Conservation (phyloP, 2,329 filamentous ascomycete species). For the Calonectria naviculata region DNA sequence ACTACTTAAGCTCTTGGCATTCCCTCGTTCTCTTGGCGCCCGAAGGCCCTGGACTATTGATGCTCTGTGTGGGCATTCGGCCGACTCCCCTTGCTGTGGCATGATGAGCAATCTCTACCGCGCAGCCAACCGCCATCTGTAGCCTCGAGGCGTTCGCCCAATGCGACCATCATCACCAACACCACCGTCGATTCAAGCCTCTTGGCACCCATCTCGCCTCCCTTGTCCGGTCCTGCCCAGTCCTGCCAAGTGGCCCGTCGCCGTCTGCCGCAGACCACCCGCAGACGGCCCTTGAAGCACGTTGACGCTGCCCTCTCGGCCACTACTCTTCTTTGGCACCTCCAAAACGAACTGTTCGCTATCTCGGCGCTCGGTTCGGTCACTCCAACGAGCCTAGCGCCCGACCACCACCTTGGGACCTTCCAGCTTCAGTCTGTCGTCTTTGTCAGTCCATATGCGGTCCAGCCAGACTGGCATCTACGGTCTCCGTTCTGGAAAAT, state of each 20-base stretch:
- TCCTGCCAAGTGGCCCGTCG: neutral
- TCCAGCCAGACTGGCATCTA: neutral
- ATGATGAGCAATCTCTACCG: neutral
- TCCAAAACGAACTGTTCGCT: neutral
- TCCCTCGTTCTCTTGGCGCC: slow-evolving; percentile 4
- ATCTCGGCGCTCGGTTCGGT: neutral
- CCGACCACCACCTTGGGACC: neutral
- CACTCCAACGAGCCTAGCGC: neutral
- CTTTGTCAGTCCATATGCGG: neutral
- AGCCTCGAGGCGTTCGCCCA: neutral
- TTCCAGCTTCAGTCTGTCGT: neutral
- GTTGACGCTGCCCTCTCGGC: neutral
- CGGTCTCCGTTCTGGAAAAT: neutral
- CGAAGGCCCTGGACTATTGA: neutral
- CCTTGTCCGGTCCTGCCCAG: neutral
- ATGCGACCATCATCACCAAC: neutral
- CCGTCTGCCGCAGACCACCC: neutral
- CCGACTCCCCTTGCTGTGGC: neutral
- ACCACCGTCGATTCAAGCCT: neutral
- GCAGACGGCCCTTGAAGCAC: neutral
- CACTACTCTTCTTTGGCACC: neutral
- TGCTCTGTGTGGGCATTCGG: slow-evolving; percentile 1
- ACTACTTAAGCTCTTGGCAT: slow-evolving; percentile 15
- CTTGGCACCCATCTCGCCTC: neutral
- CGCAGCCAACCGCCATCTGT: neutral